Evolutionary conservation across 371 early-diverging fungal species (phyloP).

Genomic region (Mortierella sp.): DNA sequence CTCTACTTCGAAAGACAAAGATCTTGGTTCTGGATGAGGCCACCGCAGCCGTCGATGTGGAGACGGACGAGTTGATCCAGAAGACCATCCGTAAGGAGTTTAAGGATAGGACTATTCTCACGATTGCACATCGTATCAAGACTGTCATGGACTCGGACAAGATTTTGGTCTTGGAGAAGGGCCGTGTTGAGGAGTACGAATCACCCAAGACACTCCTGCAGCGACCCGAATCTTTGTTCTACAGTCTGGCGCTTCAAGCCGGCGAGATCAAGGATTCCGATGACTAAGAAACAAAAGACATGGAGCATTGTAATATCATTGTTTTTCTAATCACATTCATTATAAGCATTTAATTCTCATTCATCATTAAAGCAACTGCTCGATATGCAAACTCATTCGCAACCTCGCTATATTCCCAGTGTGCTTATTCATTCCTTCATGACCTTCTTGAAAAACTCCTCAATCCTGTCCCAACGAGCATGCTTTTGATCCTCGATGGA

Average conservation of each 20-base stretch:
- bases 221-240: constrained; percentile 76
- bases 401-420: too few relatives aligned
- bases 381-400: too few relatives aligned
- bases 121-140: constrained; percentile 78
- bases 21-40: constrained; percentile 94
- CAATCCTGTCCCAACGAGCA: constrained; percentile 26
- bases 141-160: constrained; percentile 62
- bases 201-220: constrained; percentile 49
- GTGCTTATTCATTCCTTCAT: constrained; percentile 9
- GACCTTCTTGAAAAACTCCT: constrained; percentile 19
- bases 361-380: too few relatives aligned
- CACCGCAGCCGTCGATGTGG: constrained; percentile 92
- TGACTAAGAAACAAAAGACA: neutral
- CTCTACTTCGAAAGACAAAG: constrained; percentile 80
- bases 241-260: constrained; percentile 78
- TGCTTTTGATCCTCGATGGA: constrained; percentile 68
- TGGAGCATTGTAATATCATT: neutral
- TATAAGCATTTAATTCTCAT: too few relatives aligned
- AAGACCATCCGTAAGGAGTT: constrained; percentile 81
- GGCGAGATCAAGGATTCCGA: constrained; percentile 53
- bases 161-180: constrained; percentile 60
- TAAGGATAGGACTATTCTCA: constrained; percentile 72
- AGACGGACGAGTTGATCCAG: constrained; percentile 90
- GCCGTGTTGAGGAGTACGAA: constrained; percentile 59
- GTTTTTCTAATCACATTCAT: neutral